Conservation (phyloP, 768 basidiomycete genomes). For the Lactarius vividus region DNA sequence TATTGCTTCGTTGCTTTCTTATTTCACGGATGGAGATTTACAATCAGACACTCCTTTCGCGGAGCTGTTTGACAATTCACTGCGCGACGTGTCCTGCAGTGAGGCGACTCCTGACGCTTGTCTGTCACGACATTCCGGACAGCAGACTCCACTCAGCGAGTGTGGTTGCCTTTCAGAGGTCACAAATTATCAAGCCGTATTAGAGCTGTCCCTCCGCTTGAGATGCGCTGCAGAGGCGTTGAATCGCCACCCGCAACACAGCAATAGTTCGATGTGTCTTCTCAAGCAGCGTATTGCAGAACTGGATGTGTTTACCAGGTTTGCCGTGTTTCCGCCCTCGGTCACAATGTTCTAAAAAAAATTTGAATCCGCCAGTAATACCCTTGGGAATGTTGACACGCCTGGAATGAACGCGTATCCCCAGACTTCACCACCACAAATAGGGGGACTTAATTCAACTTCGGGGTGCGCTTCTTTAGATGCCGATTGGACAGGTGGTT, state of each 20-base stretch:
- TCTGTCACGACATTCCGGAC: neutral
- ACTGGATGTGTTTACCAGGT: no score
- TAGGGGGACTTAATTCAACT: neutral
- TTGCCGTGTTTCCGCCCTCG: no score
- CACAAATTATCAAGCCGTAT: slow-evolving; percentile 53
- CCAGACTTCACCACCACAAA: neutral
- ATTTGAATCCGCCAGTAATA: neutral
- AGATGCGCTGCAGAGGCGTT: slow-evolving; percentile 57
- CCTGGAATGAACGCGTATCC: neutral
- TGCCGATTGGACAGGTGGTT: neutral
- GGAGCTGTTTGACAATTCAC: slow-evolving; percentile 1
- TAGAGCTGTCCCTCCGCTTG: slow-evolving; percentile 64
- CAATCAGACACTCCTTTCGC: neutral
- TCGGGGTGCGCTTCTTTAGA: neutral
- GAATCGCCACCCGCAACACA: no score
- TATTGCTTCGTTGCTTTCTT: slow-evolving; percentile 1
- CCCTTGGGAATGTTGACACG: slow-evolving; percentile 2
- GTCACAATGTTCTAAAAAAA: slow-evolving; percentile 2
- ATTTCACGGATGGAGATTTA: slow-evolving; percentile 1
- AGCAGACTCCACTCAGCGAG: slow-evolving; percentile 34
- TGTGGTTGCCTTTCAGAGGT: slow-evolving; percentile 60
- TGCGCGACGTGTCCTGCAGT: slow-evolving; percentile 1
- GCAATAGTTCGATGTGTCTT: no score
- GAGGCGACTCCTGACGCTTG: neutral
- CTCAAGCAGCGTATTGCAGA: no score